These are phyloP conservation scores for Fragaria vesca DNA, from an alignment of 306 rosid genomes.

Conservation along the genomic window DNA sequence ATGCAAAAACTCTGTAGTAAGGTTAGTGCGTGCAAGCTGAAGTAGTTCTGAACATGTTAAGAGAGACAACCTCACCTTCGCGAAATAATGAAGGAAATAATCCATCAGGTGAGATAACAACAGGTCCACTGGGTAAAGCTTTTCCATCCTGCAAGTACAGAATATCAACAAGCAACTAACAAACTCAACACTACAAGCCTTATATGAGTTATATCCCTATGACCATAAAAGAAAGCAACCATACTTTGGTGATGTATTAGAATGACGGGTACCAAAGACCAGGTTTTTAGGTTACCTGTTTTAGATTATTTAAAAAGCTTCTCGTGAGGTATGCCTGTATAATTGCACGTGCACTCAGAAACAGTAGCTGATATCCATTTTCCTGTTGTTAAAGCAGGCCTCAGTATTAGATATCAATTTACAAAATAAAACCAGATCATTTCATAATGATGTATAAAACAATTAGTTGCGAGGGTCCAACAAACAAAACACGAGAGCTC, in stretches of 20 bases:
- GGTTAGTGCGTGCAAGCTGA: neutral
- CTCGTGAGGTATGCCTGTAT: constrained; percentile 95
- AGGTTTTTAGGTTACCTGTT: constrained; percentile 56
- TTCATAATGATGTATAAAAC: neutral
- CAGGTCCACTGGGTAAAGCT: constrained; percentile 84
- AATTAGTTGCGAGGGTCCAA: neutral
- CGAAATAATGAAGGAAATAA: constrained; percentile 87
- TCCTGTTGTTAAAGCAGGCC: constrained; percentile 51
- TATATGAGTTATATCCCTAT: neutral
- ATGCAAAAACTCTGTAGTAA: neutral
- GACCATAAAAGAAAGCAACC: constrained; percentile 2
- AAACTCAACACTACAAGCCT: neutral
- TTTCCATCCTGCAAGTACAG: constrained; percentile 75
- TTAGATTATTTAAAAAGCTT: constrained; percentile 71
- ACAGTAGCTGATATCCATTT: constrained; percentile 97
- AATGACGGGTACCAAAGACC: constrained; percentile 1
- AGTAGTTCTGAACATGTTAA: neutral
- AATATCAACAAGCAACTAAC: constrained; percentile 12
- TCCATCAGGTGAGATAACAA: constrained; percentile 98
- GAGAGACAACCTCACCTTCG: constrained; percentile 58
- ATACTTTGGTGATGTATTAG: neutral
- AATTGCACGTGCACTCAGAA: constrained; percentile 98
- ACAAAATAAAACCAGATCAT: neutral
- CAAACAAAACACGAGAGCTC: neutral
- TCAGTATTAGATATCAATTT: constrained; percentile 17